Evolutionary conservation across 805 yeast species (phyloP), one percentile per base, ranked within the genome.

Genomic region (Cyberlindnera euphorbiae): DNA sequence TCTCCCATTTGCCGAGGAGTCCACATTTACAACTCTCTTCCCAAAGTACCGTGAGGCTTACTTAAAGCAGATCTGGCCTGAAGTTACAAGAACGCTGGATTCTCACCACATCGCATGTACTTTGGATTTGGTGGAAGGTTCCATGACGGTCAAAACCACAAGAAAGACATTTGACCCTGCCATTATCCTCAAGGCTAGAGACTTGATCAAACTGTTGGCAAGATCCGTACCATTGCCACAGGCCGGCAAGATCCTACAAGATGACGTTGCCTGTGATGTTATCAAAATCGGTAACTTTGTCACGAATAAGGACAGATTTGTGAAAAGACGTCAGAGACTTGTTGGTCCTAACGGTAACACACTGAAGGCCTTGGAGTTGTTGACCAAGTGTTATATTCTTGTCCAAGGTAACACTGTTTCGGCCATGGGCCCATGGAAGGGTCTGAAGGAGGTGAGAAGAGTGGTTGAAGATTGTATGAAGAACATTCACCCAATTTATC

Each of bases 331-430:
- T 63, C 98, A 93, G 65, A 76, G 98, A 60, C 69, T 93, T 42
- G 88, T 93, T 35, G 98, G 98, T 2, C 98, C 98, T 31, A 86
- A 80, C 54, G 97, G 98, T 54, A 93, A 93, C 61, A 93, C 98
- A 0, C 70, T 93, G 47, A 93, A 90, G 57, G 98, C 97, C 1
- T 72, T 93, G 52, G 98, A 93, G 66, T 73, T 93, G 37, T 71
- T 93, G 43, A 93, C 98, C n/a, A 81, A 83, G 52, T 93, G 98
- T 65, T 93, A 90, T 59, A 84, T 93, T 48, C 71, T 93, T 42
- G 98, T 93, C 8, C 98, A 93, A 66, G 98, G 98, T 57, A 88
- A 83, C 61, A 93, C 98, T 3, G 98, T 93, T 4, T 77, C 96
- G 36, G 90, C 82, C 10, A 93, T 93, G 97, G 98, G 98, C 8